A percentile compares a stretch with the other conserved stretches of the same genome.
Evolutionary conservation across 2,329 filamentous ascomycete species (phyloP).

Genomic region (Clarireedia hainanense): DNA sequence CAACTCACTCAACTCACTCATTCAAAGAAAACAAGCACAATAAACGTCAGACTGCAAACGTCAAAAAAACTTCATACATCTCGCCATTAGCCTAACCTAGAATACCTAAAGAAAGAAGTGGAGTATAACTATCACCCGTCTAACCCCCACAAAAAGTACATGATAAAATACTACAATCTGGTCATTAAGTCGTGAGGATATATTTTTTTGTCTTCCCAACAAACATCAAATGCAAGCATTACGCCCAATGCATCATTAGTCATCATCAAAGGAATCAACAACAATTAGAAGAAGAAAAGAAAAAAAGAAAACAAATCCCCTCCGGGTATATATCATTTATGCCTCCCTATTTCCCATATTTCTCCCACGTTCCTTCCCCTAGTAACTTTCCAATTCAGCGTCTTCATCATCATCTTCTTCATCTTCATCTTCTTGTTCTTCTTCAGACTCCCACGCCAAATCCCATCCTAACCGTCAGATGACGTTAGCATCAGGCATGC

Average conservation of each 20-base stretch:
- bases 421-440: neutral
- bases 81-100: neutral
- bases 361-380: too few relatives aligned
- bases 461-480: slow-evolving; percentile 14
- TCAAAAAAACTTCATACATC: neutral
- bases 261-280: neutral
- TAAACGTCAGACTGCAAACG: neutral
- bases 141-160: neutral
- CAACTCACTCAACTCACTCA: too few relatives aligned
- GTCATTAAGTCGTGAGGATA: neutral
- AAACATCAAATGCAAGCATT: neutral
- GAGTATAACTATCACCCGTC: neutral
- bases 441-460: neutral
- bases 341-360: neutral
- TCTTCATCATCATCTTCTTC: neutral
- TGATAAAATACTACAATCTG: neutral
- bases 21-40: neutral
- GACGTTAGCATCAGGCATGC: slow-evolving; percentile 24
- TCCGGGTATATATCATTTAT: neutral
- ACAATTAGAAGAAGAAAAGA: neutral
- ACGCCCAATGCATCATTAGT: neutral
- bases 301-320: neutral
- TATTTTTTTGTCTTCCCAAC: neutral
- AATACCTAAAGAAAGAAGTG: neutral
- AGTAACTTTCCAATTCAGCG: too few relatives aligned